Evolutionary conservation across 2,329 filamentous ascomycete genomes (phyloP).

Genomic region (Cytospora piceicola): DNA sequence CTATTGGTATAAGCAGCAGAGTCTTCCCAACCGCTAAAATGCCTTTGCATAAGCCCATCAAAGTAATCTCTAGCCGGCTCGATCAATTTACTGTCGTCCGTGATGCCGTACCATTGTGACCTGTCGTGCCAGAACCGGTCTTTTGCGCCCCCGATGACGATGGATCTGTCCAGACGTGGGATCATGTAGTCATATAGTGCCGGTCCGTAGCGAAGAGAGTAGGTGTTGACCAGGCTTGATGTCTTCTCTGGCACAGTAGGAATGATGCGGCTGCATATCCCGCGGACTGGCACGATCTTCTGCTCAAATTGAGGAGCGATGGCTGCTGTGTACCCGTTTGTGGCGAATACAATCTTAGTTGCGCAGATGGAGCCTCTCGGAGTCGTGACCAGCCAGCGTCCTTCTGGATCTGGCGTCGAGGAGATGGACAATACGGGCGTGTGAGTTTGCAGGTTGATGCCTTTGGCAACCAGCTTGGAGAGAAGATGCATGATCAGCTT

Average conservation of each 20-base stretch:
- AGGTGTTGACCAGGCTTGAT: slow-evolving; percentile 35
- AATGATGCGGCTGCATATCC: slow-evolving; percentile 40
- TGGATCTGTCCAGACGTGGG: slow-evolving; percentile 48
- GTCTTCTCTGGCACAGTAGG: slow-evolving; percentile 6
- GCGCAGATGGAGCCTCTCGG: slow-evolving; percentile 57
- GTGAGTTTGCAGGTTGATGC: slow-evolving; percentile 16
- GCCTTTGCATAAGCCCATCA: slow-evolving; percentile 51
- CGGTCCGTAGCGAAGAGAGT: slow-evolving; percentile 34
- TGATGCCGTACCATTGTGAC: slow-evolving; percentile 50
- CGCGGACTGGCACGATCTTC: slow-evolving; percentile 66
- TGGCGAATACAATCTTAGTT: slow-evolving; percentile 63
- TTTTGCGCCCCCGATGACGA: slow-evolving; percentile 44
- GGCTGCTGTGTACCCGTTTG: slow-evolving; percentile 68
- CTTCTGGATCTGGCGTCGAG: slow-evolving; percentile 28
- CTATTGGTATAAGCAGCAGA: slow-evolving; percentile 41
- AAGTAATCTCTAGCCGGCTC: slow-evolving; percentile 48
- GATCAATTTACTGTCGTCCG: slow-evolving; percentile 51
- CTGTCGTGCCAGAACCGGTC: slow-evolving; percentile 39
- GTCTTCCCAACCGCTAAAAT: slow-evolving; percentile 54
- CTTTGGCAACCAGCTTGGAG: slow-evolving; percentile 25
- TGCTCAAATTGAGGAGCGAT: slow-evolving; percentile 62
- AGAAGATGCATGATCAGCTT: slow-evolving; percentile 38
- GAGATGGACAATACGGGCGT: slow-evolving; percentile 29
- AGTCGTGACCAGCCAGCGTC: slow-evolving; percentile 54
- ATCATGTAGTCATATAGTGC: slow-evolving; percentile 45